Evolutionary conservation across 257 asterid genomes (phyloP), one percentile per base, ranked within the genome.

Genomic region (Ophiorrhiza pumila): DNA sequence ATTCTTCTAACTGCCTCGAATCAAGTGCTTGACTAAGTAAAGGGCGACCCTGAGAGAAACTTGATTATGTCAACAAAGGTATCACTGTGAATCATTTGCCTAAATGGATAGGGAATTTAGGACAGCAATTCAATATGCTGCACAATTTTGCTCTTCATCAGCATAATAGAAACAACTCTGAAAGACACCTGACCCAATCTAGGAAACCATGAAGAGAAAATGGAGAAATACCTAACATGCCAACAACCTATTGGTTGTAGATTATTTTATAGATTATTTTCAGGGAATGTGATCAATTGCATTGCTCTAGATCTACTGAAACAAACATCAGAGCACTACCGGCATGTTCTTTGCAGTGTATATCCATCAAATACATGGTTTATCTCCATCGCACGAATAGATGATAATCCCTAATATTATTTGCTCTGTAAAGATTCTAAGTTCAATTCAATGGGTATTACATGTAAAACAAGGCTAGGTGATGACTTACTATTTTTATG

Each of bases 41-140:
- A 22, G 98, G 99, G 9, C 99, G 98, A 68, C 96, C 98, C 99
- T 95, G 89, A 60, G 72, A 80, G 46, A 77, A 78, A 65, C 66
- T 56, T 29, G 35, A 42, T 42, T 27, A 64, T 37, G 72, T 64
- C 4, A 62, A 53, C 42, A 37, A 11, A 34, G 55, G 62, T 3
- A 37, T 2, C 10, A 59, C 37, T 52, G 46, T 32, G 20, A 67
- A 18, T 22, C 1, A 22, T 8, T 34, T 7, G 45, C 47, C 68
- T 46, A 60, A 65, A 58, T 47, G 11, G 41, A 46, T 32, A 31
- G 13, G 29, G 13, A 13, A 52, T 17, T 17, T 55, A 55, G 15
- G 9, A 59, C 34, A 45, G 2, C 11, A 37, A 41, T 74, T 57
- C 23, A 15, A 39, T 58, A 46, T n/a, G 6, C 43, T 58, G 17